Conservation (phyloP, 2,329 filamentous ascomycete genomes). For the Chrysoporthe cubensis region DNA sequence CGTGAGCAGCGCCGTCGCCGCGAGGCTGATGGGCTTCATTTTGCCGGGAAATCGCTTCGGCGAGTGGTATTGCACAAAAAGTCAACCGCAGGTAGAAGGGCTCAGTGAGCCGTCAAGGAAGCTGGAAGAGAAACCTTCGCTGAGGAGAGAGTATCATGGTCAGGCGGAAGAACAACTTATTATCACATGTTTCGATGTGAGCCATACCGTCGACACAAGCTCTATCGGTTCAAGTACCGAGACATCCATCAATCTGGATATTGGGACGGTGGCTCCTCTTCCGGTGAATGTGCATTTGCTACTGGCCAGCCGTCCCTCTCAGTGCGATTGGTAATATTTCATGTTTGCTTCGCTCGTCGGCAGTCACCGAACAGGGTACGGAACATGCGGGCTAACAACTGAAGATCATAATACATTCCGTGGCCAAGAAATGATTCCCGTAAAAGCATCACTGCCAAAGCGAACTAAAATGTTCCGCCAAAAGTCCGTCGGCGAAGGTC, state of each 20-base stretch:
- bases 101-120: not conserved
- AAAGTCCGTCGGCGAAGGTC: not conserved
- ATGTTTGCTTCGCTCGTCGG: not conserved
- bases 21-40: constrained; percentile 36
- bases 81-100: not conserved
- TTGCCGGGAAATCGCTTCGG: constrained; percentile 17
- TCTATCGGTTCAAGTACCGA: not conserved
- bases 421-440: not conserved
- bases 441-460: not conserved
- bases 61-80: not conserved
- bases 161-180: not conserved
- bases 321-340: not conserved
- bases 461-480: constrained; percentile 4
- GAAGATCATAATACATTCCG: not conserved
- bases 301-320: not conserved
- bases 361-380: not conserved
- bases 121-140: not conserved
- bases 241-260: not conserved
- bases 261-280: not conserved
- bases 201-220: not conserved
- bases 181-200: not conserved
- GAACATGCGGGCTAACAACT: not conserved
- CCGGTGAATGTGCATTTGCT: not conserved
- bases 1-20: constrained; percentile 36
- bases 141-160: not conserved